Percentiles rank a stretch among this genome's conserved stretches.
Conservation (phyloP, 202 grass and related monocot species). For the Eragrostis tef region DNA sequence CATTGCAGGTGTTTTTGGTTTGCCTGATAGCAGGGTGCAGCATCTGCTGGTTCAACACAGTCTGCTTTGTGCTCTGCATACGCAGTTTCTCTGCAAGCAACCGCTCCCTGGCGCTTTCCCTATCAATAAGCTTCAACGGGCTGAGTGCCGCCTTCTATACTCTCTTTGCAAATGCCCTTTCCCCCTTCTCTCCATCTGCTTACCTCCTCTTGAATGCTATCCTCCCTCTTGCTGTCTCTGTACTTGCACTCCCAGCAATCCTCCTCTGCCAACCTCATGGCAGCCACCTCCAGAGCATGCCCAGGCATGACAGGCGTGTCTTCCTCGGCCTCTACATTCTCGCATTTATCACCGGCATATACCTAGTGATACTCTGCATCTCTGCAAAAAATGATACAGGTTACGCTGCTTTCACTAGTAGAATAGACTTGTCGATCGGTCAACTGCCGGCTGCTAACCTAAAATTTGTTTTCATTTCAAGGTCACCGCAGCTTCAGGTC, state of each 20-base stretch:
- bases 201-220: slow-evolving; percentile 76
- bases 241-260: slow-evolving; percentile 46
- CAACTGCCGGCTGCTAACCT: no score
- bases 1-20: slow-evolving; percentile 72
- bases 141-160: slow-evolving; percentile 82
- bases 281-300: slow-evolving; percentile 23
- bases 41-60: slow-evolving; percentile 93
- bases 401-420: no score
- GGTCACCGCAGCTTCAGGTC: no score
- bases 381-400: no score
- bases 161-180: slow-evolving; percentile 63
- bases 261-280: slow-evolving; percentile 44
- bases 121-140: slow-evolving; percentile 92
- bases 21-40: slow-evolving; percentile 89
- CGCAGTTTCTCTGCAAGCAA: slow-evolving; percentile 59
- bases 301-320: slow-evolving; percentile 54
- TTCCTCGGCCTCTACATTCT: slow-evolving; percentile 77
- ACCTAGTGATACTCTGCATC: slow-evolving; percentile 48
- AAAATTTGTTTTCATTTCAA: no score
- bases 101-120: slow-evolving; percentile 73
- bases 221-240: slow-evolving; percentile 55
- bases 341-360: slow-evolving; percentile 74
- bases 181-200: slow-evolving; percentile 50
- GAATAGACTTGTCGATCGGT: no score
- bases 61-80: slow-evolving; percentile 70